Evolutionary conservation across 1,139 yeast species (phyloP).

Genomic region (Suhomyces guaymorum): DNA sequence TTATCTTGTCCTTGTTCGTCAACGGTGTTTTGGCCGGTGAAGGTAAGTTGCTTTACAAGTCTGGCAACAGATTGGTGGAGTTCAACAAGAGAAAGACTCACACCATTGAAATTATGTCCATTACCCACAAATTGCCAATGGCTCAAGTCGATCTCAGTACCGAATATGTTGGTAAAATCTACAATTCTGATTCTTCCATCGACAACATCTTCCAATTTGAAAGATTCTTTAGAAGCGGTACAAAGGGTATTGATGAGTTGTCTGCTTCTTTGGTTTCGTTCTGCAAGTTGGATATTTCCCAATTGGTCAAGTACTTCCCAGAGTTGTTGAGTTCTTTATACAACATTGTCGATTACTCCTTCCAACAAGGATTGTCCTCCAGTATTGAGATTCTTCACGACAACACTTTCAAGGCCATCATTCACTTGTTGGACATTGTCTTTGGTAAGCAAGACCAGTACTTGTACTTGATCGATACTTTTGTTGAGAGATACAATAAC

Average conservation of each 20-base stretch:
- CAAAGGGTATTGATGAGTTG: conserved; percentile 48
- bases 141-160: conserved; percentile 60
- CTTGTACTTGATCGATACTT: conserved; percentile 54
- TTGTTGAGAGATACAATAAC: conserved; percentile 33
- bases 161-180: conserved; percentile 70
- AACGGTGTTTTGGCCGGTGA: conserved; percentile 67
- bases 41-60: conserved; percentile 46
- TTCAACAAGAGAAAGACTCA: conserved; percentile 40
- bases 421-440: conserved; percentile 62
- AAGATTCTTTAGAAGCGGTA: conserved; percentile 42
- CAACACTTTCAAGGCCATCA: conserved; percentile 53
- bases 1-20: conserved; percentile 59
- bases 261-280: conserved; percentile 41
- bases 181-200: conserved; percentile 60
- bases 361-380: conserved; percentile 25
- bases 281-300: conserved; percentile 47
- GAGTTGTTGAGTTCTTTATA: conserved; percentile 49
- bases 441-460: conserved; percentile 68
- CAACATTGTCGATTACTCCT: conserved; percentile 38
- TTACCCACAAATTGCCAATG: conserved; percentile 37
- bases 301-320: conserved; percentile 55
- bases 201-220: conserved; percentile 61
- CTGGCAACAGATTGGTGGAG: conserved; percentile 44
- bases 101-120: conserved; percentile 37
- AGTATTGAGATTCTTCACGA: conserved; percentile 39